Conservation (phyloP, 306 rosid species). For the Notholithocarpus densiflorus region DNA sequence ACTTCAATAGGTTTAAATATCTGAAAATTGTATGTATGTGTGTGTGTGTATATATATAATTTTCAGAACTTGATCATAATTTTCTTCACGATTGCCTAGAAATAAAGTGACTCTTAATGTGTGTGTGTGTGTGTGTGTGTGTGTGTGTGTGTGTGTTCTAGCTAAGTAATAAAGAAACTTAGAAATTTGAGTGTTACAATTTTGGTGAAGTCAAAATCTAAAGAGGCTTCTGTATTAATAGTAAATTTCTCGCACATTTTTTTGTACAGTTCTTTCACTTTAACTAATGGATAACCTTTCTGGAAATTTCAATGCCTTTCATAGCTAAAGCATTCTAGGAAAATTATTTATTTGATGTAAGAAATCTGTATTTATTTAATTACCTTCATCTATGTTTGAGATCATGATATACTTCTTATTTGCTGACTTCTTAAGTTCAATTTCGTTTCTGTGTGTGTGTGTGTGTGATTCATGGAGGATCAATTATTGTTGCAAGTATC, state of each 20-base stretch:
- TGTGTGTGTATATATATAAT: not conserved
- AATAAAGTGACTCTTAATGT: not conserved
- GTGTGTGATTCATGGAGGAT: not conserved
- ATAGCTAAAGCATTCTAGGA: no score
- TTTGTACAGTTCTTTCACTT: no score
- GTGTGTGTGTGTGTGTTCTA: not conserved
- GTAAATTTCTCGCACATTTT: no score
- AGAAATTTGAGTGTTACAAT: not conserved
- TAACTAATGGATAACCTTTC: no score
- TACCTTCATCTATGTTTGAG: not conserved
- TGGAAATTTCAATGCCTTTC: no score
- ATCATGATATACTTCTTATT: not conserved
- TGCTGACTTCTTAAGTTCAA: not conserved
- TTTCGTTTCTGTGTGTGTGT: fast-evolving
- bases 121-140: not conserved
- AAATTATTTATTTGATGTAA: no score
- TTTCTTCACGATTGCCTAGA: not conserved
- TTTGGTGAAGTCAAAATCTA: not conserved
- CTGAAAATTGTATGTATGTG: no score
- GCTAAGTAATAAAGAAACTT: not conserved
- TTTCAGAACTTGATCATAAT: not conserved
- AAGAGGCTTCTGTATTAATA: no score
- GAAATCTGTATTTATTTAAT: no score
- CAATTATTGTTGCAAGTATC: not conserved
- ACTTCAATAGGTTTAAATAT: no score